Evolutionary conservation across 495 filamentous ascomycete species (phyloP), one percentile per base, ranked within the genome.

Genomic region (Cercophora sp.): DNA sequence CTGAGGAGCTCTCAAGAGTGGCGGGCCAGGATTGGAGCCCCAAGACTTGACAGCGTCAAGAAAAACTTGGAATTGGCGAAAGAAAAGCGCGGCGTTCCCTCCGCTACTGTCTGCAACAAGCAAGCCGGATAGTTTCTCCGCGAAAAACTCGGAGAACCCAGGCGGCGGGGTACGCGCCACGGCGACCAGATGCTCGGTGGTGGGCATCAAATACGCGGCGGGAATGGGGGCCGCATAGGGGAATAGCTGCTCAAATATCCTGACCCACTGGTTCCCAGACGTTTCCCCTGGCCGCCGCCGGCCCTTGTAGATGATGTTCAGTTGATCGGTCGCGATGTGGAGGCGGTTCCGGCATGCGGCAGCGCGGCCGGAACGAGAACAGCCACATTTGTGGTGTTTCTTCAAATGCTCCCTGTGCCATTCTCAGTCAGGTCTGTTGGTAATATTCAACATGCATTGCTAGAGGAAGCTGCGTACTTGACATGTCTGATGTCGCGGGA

Each of bases 331-430:
- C 35, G 35, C 18, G 15, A 39, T 8, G 18, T 39, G 35, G 35
- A 39, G 35, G 5, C 18, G 35, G 35, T 39, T 39, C 18, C 35
- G 35, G 18, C 35, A 39, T 16, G 35, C 35, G 35, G 35, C 35
- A 39, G 35, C 8, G 5, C 35, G 35, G 35, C 35, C 35, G 18
- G 35, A 39, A 39, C 35, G 35, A 15, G 35, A 39, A 39, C 35
- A 39, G 35, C 8, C 35, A 39, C 35, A 39, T 39, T 39, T 39
- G 35, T 39, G 35, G 35, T 39, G 35, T 5, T 39, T 39, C 35
- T 39, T 39, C 35, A 39, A 15, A 39, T 39, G 35, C 18, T 39
- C 16, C 35, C 35, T 39, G 35, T 15, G 16, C 8, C 15, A 39
- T 8, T 16, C 18, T 39, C 35, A 39, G 9, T 8, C 18, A 9